Percentiles rank a stretch among this genome's conserved stretches.
Conservation (phyloP, 768 basidiomycete genomes). For the Mycena olivaceomarginata region DNA sequence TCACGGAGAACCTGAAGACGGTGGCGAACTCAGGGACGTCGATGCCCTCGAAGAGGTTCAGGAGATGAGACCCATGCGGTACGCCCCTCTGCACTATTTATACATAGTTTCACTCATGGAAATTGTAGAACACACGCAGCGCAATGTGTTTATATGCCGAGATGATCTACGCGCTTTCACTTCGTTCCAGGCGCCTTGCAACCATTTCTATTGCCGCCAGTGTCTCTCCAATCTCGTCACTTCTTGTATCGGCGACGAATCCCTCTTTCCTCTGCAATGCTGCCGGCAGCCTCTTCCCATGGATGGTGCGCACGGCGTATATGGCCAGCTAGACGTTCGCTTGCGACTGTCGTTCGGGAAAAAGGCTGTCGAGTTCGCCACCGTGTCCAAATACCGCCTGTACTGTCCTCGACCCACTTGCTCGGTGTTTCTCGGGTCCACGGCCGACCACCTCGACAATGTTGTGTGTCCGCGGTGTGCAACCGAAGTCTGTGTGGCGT, state of each 20-base stretch:
- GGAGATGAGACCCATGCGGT: not conserved
- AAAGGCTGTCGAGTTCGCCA: constrained; percentile 69
- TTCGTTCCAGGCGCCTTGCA: constrained; percentile 64
- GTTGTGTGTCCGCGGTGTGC: constrained; percentile 65
- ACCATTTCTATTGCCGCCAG: constrained; percentile 66
- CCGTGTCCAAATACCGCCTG: constrained; percentile 62
- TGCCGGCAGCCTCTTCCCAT: constrained; percentile 62
- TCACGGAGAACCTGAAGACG: not conserved
- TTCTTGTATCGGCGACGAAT: constrained; percentile 67
- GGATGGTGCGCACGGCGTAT: constrained; percentile 49
- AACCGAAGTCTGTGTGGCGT: constrained; percentile 64
- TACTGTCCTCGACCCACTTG: constrained; percentile 72
- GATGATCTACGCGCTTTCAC: constrained; percentile 52
- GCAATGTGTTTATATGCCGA: constrained; percentile 64
- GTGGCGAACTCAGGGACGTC: not conserved
- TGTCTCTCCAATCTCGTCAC: constrained; percentile 66
- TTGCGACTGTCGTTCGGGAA: constrained; percentile 56
- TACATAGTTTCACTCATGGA: not conserved
- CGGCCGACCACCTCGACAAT: constrained; percentile 40
- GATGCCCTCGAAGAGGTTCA: not conserved
- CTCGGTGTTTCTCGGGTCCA: constrained; percentile 71
- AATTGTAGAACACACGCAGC: constrained; percentile 42
- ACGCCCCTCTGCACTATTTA: not conserved
- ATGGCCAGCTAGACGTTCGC: constrained; percentile 40
- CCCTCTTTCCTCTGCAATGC: constrained; percentile 71